Evolutionary conservation across 1,139 yeast genomes (phyloP).

Genomic region (Taphrina pruni): DNA sequence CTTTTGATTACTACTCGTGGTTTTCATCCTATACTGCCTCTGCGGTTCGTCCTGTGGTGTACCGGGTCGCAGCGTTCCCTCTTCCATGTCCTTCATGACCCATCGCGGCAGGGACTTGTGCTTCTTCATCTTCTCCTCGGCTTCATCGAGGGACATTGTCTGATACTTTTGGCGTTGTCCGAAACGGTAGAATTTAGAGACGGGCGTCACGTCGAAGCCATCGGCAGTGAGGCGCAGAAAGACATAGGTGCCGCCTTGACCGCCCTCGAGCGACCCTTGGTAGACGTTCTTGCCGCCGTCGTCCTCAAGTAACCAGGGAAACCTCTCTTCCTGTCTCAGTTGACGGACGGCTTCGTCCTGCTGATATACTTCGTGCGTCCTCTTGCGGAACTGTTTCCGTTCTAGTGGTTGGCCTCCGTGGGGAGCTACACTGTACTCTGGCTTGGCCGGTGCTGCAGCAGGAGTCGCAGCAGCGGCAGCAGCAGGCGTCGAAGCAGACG

Average conservation of each 20-base stretch:
- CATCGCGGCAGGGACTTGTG: conserved; percentile 72
- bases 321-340: conserved; percentile 89
- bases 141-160: conserved; percentile 92
- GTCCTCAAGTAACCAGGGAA: conserved; percentile 98
- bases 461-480: too few species aligned
- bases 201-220: conserved; percentile 44
- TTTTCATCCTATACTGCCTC: conserved; percentile 33
- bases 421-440: conserved; percentile 67
- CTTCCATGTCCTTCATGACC: conserved; percentile 71
- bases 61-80: conserved; percentile 40
- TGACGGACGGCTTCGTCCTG: conserved; percentile 82
- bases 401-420: conserved; percentile 82
- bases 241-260: conserved; percentile 84
- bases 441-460: conserved; percentile 17
- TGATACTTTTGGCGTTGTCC: conserved; percentile 93
- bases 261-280: conserved; percentile 97
- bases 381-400: conserved; percentile 69
- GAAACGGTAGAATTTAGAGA: conserved; percentile 85
- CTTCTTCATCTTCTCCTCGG: conserved; percentile 72
- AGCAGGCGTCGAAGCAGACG: conserved; percentile 18
- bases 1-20: conserved; percentile 28
- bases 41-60: conserved; percentile 37
- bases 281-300: conserved; percentile 91
- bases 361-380: conserved; percentile 81
- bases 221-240: conserved; percentile 55